Base-by-base conservation (phyloP, 208 protist genomes). In the Strigomonas oncopelti region DNA sequence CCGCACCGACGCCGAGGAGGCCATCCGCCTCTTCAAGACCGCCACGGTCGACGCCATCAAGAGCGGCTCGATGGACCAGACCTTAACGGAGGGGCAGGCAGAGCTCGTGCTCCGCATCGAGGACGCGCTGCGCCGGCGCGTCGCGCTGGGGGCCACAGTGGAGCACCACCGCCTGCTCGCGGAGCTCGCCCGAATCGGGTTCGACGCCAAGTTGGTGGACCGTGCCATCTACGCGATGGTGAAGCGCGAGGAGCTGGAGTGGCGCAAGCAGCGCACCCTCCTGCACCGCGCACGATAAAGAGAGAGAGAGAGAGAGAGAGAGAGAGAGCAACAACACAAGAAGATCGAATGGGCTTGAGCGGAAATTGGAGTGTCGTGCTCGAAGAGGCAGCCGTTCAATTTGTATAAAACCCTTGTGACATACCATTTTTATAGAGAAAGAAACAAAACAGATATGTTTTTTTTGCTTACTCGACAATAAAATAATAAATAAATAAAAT, bases 21-120 rank as follows among this genome's bases (percentile, higher is more conserved):
- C 97, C 0, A 96, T 99, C 61, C 84, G 96, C 24, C 81, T 99
- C 8, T 99, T 98, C 74, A 96, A 94, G 67, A 77, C 83, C 1
- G 91, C 95, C n/a, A 98, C 97, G 1, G 85, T 98, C 5, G 94
- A 98, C 42, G 97, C 97, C 31, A 96, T 96, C 60, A 81, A 87
- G 34, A 91, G 84, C 57, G 87, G 90, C 0, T 75, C 90, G 36
- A 72, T 77, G 11, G 88, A 96, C 46, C 83, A 89, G 71, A 84
- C 68, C 18, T 65, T 96, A 72, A 93, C 83, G 22, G 90, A 92
- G 56, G 84, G 81, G 52, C 90, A 96, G 72, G 92, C 84, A 69
- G 87, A 92, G 67, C 55, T 91, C 20, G 77, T 96, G 8, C 67
- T 93, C 52, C 81, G 85, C 55, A 88, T 96, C 51, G 90, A 96